Conservation (phyloP, 768 basidiomycete genomes). For the Boletus vermiculosoides region DNA sequence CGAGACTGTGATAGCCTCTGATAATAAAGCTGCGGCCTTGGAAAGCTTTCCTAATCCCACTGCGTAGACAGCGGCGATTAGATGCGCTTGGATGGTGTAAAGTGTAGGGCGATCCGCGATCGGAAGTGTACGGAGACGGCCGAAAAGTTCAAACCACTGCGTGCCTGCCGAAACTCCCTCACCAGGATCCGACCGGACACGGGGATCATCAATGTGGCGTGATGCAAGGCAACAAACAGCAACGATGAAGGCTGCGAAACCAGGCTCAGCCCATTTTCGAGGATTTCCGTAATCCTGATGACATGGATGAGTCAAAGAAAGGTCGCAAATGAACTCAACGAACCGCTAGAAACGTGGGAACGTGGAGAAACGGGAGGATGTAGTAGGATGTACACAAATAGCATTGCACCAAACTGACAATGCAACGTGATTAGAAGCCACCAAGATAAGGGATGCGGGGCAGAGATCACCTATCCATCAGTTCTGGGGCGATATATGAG, state of each 20-base stretch:
- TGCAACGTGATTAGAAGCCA: slow-evolving; percentile 15
- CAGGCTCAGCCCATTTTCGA: slow-evolving; percentile 93
- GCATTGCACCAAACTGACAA: slow-evolving; percentile 68
- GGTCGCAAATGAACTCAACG: slow-evolving; percentile 22
- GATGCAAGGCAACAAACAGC: slow-evolving; percentile 89
- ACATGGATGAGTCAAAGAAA: slow-evolving; percentile 16
- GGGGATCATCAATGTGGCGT: slow-evolving; percentile 88
- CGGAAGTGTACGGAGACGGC: slow-evolving; percentile 81
- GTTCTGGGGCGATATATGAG: slow-evolving; percentile 79
- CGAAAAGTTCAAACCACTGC: slow-evolving; percentile 89
- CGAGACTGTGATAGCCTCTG: slow-evolving; percentile 84
- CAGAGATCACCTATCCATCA: slow-evolving; percentile 83
- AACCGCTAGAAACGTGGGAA: slow-evolving; percentile 83
- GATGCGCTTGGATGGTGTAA: slow-evolving; percentile 88
- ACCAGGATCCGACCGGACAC: slow-evolving; percentile 76
- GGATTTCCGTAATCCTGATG: slow-evolving; percentile 88
- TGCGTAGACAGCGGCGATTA: slow-evolving; percentile 90
- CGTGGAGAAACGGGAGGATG: slow-evolving; percentile 87
- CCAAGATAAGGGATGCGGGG: slow-evolving; percentile 7
- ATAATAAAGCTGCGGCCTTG: slow-evolving; percentile 80
- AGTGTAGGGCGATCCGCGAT: slow-evolving; percentile 86
- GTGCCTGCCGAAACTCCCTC: slow-evolving; percentile 89
- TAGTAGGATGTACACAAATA: slow-evolving; percentile 93
- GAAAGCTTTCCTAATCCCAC: slow-evolving; percentile 88
- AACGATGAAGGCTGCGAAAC: slow-evolving; percentile 93